These are phyloP conservation scores for Tricholomella constricta DNA, from an alignment of 768 basidiomycete genomes.

Conservation along the genomic window DNA sequence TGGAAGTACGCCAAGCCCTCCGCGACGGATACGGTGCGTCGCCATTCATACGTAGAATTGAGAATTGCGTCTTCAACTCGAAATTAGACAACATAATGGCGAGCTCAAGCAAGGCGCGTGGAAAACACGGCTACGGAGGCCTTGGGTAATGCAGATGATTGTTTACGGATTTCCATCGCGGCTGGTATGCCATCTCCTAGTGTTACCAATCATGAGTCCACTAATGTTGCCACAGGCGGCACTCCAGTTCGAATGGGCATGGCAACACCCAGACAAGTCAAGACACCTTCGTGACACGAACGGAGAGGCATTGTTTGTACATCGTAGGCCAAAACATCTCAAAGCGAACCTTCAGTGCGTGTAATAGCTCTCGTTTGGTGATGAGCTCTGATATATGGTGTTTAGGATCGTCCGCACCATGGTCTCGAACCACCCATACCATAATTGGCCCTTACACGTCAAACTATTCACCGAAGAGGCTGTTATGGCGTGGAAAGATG, in stretches of 20 bases:
- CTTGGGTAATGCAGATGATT: constrained; percentile 87
- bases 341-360: constrained; percentile 51
- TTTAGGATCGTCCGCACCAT: constrained; percentile 61
- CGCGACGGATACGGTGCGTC: constrained; percentile 59
- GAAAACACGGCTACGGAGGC: constrained; percentile 60
- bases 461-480: constrained; percentile 73
- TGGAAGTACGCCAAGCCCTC: constrained; percentile 70
- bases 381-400: neutral
- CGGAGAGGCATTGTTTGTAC: constrained; percentile 41
- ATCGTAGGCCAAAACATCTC: constrained; percentile 35
- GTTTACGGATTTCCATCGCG: constrained; percentile 83
- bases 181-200: constrained; percentile 37
- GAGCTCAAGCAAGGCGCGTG: constrained; percentile 70
- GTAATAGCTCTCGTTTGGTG: neutral
- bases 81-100: constrained; percentile 86
- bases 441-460: constrained; percentile 71
- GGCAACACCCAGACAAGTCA: constrained; percentile 77
- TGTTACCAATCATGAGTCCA: no score
- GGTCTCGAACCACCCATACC: constrained; percentile 67
- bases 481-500: constrained; percentile 51
- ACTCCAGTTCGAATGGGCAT: constrained; percentile 82
- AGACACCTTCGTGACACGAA: constrained; percentile 57
- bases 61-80: neutral
- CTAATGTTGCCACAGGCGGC: constrained; percentile 70
- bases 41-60: neutral